A percentile compares a stretch with the other conserved stretches of the same genome.
phyloP scores from a whole-genome alignment of 2,329 filamentous ascomycete genomes.

The Calonectria ilicicola region DNA sequence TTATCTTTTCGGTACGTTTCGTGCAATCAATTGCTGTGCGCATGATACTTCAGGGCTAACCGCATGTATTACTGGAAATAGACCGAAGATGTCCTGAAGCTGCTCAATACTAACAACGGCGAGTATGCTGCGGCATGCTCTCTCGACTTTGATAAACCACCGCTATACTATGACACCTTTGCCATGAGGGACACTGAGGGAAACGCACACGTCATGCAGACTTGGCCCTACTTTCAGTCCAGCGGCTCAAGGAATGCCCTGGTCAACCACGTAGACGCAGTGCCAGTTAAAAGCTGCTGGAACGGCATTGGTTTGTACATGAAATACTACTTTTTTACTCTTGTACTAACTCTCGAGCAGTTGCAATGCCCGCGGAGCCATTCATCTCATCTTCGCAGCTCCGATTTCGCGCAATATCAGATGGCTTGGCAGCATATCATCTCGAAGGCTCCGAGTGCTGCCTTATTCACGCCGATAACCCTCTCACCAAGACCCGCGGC shows the following conservation, averaged over 20 bases:
- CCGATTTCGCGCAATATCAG: constrained; percentile 73
- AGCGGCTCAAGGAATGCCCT: constrained; percentile 64
- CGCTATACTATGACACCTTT: constrained; percentile 72
- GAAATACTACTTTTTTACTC: background rate
- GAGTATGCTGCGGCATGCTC: constrained; percentile 73
- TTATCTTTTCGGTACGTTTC: constrained; percentile 66
- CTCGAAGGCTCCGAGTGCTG: constrained; percentile 86
- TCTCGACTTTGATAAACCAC: constrained; percentile 67
- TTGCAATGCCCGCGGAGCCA: constrained; percentile 65
- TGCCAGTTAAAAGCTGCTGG: constrained; percentile 60
- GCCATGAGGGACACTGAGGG: constrained; percentile 68
- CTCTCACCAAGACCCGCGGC: constrained; percentile 62
- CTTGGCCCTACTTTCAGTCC: constrained; percentile 71
- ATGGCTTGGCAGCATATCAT: constrained; percentile 71
- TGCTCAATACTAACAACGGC: constrained; percentile 69
- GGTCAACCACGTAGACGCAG: constrained; percentile 58
- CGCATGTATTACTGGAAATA: constrained; percentile 39
- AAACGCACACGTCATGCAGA: constrained; percentile 62
- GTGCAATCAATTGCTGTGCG: background rate
- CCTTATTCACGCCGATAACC: constrained; percentile 80
- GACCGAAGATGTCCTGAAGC: constrained; percentile 65
- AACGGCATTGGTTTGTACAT: constrained; percentile 54
- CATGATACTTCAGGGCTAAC: background rate
- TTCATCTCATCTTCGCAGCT: constrained; percentile 63
- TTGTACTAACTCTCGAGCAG: constrained; percentile 36